Evolutionary conservation across 768 basidiomycete genomes (phyloP), one percentile per base, ranked within the genome.

Genomic region (Cystofilobasidium capitatum): DNA sequence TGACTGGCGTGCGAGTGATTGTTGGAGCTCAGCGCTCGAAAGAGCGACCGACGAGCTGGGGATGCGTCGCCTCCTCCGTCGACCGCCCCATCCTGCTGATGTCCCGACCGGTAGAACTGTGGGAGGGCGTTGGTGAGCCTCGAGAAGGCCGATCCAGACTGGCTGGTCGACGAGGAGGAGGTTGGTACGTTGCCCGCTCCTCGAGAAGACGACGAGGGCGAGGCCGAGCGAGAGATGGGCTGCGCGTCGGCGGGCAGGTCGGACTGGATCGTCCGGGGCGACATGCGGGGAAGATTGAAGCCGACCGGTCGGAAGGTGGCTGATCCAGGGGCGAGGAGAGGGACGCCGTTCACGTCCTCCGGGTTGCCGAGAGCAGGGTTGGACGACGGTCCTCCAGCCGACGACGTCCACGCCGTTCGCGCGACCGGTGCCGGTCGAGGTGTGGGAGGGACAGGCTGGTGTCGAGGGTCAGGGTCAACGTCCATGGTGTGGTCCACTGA

Each of bases 401-500:
- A 20, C 14, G 45, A 35, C 10, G 58, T 36, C 33, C 24, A 31
- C 20, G 54, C 7, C 12, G 36, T 36, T 16, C 58, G 35, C 16
- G 37, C 33, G 58, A 58, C 29, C 16, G 58, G 35, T 35, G 35
- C 33, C n/a, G 58, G 58, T 5, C 59, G 39, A 6, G 59, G 26
- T 26, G 59, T 42, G n/a, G 59, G 40, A 20, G 39, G 42, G 40
- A 29, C 59, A 29, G 37, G 13, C 35, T 17, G n/a, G n/a, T 42
- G n/a, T 36, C 39, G 42, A n/a, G 17, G 63, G 36, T 42, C 51
- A 16, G 22, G 31, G 54, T 64, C 63, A 20, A 64, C 63, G 54
- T 64, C 63, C 63, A 64, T 64, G 51, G 63, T 37, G 26, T 64
- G 49, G 20, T 51, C 24, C 20, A 54, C 39, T 16, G 33, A n/a